Base-by-base conservation (phyloP, 2,329 filamentous ascomycete genomes). In the Neofusicoccum ribis region DNA sequence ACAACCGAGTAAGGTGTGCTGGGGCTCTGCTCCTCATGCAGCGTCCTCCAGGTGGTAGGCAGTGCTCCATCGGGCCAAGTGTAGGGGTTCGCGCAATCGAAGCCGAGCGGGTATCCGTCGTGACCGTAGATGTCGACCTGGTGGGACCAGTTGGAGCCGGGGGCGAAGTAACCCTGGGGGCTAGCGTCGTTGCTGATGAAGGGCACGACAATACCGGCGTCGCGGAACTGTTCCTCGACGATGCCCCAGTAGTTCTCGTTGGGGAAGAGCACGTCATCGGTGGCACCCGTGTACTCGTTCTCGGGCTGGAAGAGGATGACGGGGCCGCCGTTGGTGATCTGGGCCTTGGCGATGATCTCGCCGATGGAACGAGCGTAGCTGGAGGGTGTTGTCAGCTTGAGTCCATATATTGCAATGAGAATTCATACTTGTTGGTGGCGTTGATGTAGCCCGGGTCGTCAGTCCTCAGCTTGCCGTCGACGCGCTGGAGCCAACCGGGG, bases 321-420 rank as follows among this genome's bases (percentile, higher is more conserved):
- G 0, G 91, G 91, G 0, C 92, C 92, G 0, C 90, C 91, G 61
- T 93, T 91, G 1, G 91, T 94, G 71, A 96, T 93, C 71, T 95
- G 91, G 0, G 86, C 88, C 63, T 88, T 86, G 3, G 91, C 89
- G 69, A 96, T 89, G 8, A 88, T 86, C 12, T 82, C 82, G 31
- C 85, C 85, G 56, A 93, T 83, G 8, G 86, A 81, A 6, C 81
- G 75, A 68, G 87, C 83, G 69, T 92, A 91, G 68, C 84, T 85
- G 63, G 27, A 9, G 3, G 2, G n/a, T n/a, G n/a, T n/a, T 7
- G 50, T 37, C 27, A 31, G 27, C 27, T 0, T 31, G 5, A 31
- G 27, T 31, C 27, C 27, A 31, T 1, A 31, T 1, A 5, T 31
- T 3, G 6, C 27, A 31, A 7, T 5, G 27, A 5, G 5, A 1